These are phyloP conservation scores for Backusella parvicylindrica DNA, from an alignment of 192 early-diverging fungal genomes.

Conservation along the genomic window DNA sequence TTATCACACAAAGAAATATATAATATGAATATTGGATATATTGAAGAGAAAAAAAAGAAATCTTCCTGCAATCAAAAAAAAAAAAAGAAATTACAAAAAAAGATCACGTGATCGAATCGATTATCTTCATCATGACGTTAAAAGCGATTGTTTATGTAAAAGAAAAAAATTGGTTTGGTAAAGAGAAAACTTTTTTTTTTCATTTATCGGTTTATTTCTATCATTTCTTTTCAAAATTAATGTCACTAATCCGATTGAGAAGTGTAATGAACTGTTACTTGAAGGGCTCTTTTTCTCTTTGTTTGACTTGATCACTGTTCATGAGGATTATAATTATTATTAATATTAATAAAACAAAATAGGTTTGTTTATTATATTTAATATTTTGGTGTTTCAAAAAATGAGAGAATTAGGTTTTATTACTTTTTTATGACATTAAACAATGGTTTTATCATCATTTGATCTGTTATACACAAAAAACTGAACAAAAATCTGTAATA, in stretches of 20 bases:
- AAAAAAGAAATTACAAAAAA: neutral
- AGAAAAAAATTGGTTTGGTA: too few species aligned
- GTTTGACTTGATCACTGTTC: too few species aligned
- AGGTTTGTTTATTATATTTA: neutral
- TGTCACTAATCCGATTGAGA: too few species aligned
- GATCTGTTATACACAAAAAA: conserved; percentile 54
- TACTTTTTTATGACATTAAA: neutral
- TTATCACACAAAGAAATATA: neutral
- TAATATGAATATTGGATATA: too few species aligned
- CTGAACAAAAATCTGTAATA: conserved; percentile 58
- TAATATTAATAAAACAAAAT: neutral
- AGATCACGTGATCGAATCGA: neutral
- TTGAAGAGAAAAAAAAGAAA: neutral
- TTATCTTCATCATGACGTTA: too few species aligned
- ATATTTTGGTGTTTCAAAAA: neutral
- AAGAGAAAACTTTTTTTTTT: too few species aligned
- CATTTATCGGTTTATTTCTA: too few species aligned
- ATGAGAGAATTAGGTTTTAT: neutral
- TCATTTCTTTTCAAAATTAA: too few species aligned
- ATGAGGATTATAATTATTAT: too few species aligned
- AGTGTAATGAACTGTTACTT: too few species aligned
- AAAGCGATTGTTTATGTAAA: too few species aligned
- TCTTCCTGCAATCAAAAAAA: neutral
- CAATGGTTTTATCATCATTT: neutral
- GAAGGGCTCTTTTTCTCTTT: too few species aligned